Percentiles rank a stretch among this genome's conserved stretches.
These are phyloP conservation scores for Podospora anserina DNA, from an alignment of 495 filamentous ascomycete species.

Conservation along the genomic window DNA sequence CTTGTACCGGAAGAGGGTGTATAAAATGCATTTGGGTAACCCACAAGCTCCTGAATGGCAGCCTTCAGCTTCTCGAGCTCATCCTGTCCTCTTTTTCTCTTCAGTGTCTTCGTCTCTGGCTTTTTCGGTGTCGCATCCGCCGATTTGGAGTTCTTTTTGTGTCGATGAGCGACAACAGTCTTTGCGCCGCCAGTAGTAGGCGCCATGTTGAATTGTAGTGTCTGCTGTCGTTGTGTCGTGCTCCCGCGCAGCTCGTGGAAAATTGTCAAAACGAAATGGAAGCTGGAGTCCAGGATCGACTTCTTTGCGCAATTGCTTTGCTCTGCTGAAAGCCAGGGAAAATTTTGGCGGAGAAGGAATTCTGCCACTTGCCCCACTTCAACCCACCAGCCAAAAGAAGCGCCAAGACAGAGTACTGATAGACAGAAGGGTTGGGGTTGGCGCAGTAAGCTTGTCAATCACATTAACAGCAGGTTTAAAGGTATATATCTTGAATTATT, in stretches of 20 bases:
- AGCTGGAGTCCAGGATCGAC: neutral
- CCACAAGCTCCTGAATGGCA: slow-evolving; percentile 40
- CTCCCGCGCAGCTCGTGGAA: neutral
- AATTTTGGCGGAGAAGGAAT: slow-evolving; percentile 39
- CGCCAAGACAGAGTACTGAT: neutral
- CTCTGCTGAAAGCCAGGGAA: slow-evolving; percentile 1
- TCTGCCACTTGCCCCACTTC: slow-evolving; percentile 31
- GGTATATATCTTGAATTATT: neutral
- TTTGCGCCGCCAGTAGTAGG: slow-evolving; percentile 17
- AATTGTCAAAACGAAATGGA: slow-evolving; percentile 2
- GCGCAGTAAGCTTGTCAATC: neutral
- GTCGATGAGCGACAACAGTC: slow-evolving; percentile 16
- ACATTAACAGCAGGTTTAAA: neutral
- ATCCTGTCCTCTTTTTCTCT: slow-evolving; percentile 50
- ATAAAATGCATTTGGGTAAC: slow-evolving; percentile 3
- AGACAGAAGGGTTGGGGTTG: neutral
- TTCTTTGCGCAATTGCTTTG: slow-evolving; percentile 5
- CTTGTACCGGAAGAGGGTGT: neutral
- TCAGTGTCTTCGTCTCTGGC: slow-evolving; percentile 37
- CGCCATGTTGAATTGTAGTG: slow-evolving; percentile 21
- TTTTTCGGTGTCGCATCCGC: slow-evolving; percentile 26
- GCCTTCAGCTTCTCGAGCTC: slow-evolving; percentile 56
- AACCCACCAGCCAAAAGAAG: neutral
- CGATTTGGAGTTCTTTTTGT: slow-evolving; percentile 17
- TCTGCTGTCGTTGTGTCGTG: neutral